Evolutionary conservation across 805 yeast genomes (phyloP), one percentile per base, ranked within the genome.

Genomic region (Zygotorulaspora florentina): DNA sequence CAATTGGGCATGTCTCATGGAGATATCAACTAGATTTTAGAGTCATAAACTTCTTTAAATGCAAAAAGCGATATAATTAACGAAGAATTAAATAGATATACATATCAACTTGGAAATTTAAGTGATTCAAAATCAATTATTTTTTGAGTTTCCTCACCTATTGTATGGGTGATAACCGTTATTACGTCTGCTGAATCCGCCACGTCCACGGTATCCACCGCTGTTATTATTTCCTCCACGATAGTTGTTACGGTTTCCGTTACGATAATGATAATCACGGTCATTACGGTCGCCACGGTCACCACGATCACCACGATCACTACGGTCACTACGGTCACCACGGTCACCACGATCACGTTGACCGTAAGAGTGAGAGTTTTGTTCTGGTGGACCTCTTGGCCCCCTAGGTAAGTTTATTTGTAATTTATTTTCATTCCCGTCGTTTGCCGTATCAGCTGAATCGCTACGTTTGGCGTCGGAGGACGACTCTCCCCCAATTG

Each of bases 381-480:
- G 49, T 10, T 50, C 53, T 20, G 57, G 47, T 23, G 62, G 63
- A 25, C 61, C 74, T 35, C 74, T 74, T 46, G 81, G 80, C 26
- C 81, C 81, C 61, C 71, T 75, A 49, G 81, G 81, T 43, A 72
- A 65, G 48, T 69, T 71, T 35, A 69, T 58, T 45, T 65, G 69
- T 26, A 63, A 57, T 11, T 51, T 55, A 52, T 49, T 60, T 54
- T 43, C 63, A 43, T 43, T 56, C 53, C 30, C 56, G 54, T 48
- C 61, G 52, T 42, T 51, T 30, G 51, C 53, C 41, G 48, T 52
- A 25, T 53, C 54, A 46, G 45, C 46, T 23, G 40, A 15, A 18
- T 43, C 39, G 27, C 34, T 31, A 15, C 28, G 20, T 26, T 39
- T 49, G 2, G 40, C 26, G 17, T 53, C 54, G 8, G 51, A 33